These are phyloP conservation scores for Polychaeton citri DNA, from an alignment of 2,329 filamentous ascomycete species.

Conservation along the genomic window DNA sequence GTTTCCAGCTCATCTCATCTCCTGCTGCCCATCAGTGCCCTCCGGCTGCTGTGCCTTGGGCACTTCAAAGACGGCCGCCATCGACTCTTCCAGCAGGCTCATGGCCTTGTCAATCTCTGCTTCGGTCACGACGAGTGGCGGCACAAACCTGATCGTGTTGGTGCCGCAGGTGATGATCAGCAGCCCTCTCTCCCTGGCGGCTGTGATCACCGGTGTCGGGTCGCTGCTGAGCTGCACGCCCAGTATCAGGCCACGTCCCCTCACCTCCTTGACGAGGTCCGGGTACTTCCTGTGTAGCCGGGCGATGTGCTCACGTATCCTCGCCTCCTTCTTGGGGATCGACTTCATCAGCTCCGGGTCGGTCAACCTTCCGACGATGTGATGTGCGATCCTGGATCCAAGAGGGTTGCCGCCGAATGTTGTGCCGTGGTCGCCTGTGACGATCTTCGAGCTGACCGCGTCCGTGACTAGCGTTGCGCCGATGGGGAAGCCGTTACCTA, in stretches of 20 bases:
- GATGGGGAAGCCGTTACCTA: conserved; percentile 93
- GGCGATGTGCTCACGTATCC: conserved; percentile 47
- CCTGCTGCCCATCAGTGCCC: conserved; percentile 31
- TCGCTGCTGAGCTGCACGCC: conserved; percentile 71
- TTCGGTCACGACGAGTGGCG: conserved; percentile 67
- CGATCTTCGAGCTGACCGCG: conserved; percentile 54
- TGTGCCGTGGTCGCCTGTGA: conserved; percentile 76
- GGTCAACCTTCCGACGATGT: conserved; percentile 67
- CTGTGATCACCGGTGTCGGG: conserved; percentile 62
- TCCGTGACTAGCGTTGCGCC: conserved; percentile 63
- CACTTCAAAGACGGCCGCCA: conserved; percentile 40
- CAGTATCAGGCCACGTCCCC: conserved; percentile 74
- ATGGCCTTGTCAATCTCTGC: conserved; percentile 69
- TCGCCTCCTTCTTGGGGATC: conserved; percentile 54
- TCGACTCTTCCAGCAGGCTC: conserved; percentile 57
- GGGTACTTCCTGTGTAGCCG: conserved; percentile 50
- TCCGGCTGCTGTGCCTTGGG: conserved; percentile 18
- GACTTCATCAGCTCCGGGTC: conserved; percentile 54
- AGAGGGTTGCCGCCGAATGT: conserved; percentile 91
- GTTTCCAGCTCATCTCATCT: conserved; percentile 20
- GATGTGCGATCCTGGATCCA: conserved; percentile 68
- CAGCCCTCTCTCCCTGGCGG: conserved; percentile 74
- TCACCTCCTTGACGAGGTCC: conserved; percentile 59
- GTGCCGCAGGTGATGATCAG: conserved; percentile 85
- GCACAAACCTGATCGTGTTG: conserved; percentile 86